These are phyloP conservation scores for Candida insectorum DNA, from an alignment of 805 yeast species.

Conservation along the genomic window DNA sequence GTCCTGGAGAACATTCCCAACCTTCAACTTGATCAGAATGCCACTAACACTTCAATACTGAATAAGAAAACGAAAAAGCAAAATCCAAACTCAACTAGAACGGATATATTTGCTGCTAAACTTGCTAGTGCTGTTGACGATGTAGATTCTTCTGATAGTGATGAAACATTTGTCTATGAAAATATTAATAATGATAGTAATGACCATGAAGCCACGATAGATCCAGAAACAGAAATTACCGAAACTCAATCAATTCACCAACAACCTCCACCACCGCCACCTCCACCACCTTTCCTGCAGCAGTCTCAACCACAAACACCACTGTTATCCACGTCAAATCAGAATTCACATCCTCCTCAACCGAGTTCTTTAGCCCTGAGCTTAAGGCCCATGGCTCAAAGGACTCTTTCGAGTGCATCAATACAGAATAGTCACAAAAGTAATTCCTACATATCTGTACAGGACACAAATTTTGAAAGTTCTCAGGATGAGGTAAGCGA, in stretches of 20 bases:
- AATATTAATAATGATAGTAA: constrained; percentile 13
- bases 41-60: constrained; percentile 1
- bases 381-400: too few relatives aligned
- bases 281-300: too few relatives aligned
- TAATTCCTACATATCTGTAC: background rate
- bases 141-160: constrained; percentile 81
- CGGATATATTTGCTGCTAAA: constrained; percentile 93
- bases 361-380: too few relatives aligned
- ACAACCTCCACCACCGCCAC: too few relatives aligned
- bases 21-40: constrained; percentile 6
- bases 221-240: too few relatives aligned
- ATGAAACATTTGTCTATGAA: constrained; percentile 96
- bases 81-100: constrained; percentile 65
- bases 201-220: constrained; percentile 1
- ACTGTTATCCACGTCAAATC: too few relatives aligned
- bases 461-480: too few relatives aligned
- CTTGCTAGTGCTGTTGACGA: constrained; percentile 93
- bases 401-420: constrained; percentile 12
- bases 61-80: constrained; percentile 21
- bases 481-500: too few relatives aligned
- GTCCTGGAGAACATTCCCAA: constrained; percentile 13
- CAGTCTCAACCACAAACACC: too few relatives aligned
- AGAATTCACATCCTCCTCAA: constrained; percentile 10
- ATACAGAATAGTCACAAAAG: background rate
- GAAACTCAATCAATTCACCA: too few relatives aligned